Percentiles rank a stretch among this genome's conserved stretches.
Conservation (phyloP, 331 rosid species). For the Quercus phellos region DNA sequence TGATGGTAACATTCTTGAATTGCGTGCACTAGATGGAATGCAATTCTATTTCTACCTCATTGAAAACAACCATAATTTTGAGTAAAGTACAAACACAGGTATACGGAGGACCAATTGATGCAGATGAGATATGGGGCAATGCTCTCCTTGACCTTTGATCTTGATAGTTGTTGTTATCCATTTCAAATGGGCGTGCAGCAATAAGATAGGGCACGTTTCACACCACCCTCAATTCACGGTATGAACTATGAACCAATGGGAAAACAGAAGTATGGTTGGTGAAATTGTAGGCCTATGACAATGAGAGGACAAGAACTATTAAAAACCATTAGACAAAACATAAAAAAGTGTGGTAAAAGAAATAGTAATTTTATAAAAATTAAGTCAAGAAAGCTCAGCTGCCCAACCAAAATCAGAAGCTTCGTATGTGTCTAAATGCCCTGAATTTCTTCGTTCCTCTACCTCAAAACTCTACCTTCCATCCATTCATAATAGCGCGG, state of each 20-base stretch:
- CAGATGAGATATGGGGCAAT: no score
- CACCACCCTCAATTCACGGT: neutral
- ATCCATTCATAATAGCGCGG: neutral
- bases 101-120: no score
- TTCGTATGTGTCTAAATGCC: conserved; percentile 29
- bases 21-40: no score
- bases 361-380: neutral
- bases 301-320: conserved; percentile 9
- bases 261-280: conserved; percentile 25
- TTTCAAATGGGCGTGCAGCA: neutral
- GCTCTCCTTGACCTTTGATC: no score
- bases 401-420: conserved; percentile 21
- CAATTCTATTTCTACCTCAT: no score
- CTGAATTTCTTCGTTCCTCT: conserved; percentile 3
- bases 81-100: no score
- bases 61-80: no score
- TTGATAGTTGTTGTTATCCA: no score
- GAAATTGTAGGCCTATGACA: neutral
- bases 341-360: neutral
- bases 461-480: neutral
- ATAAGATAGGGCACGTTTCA: neutral
- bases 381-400: conserved; percentile 43
- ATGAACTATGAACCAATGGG: neutral
- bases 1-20: no score
- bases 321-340: neutral